Percentiles rank a stretch among this genome's conserved stretches.
Conservation (phyloP, 768 basidiomycete genomes). For the Tubosaeta sp. region DNA sequence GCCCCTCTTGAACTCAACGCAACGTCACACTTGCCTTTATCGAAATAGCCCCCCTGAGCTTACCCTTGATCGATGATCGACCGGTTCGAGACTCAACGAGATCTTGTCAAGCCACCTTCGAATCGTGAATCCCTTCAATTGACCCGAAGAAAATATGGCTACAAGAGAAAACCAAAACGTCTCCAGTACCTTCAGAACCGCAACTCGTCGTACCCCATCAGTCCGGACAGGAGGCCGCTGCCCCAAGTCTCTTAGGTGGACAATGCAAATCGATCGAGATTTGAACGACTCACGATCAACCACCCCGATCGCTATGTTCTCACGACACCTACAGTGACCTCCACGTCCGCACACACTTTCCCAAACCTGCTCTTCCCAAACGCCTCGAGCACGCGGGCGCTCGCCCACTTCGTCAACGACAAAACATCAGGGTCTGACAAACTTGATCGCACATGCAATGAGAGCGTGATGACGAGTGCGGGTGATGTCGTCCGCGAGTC, state of each 20-base stretch:
- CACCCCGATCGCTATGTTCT: constrained; percentile 40
- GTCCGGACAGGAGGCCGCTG: not conserved
- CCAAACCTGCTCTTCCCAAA: constrained; percentile 36
- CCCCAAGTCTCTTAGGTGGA: not conserved
- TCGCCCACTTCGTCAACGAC: constrained; percentile 70
- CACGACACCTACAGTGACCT: constrained; percentile 74
- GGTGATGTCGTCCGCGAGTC: constrained; percentile 23
- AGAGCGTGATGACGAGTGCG: constrained; percentile 70
- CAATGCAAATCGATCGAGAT: not conserved
- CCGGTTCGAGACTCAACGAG: not conserved
- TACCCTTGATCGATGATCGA: constrained; percentile 1
- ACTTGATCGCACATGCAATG: constrained; percentile 67
- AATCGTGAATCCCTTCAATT: constrained; percentile 6
- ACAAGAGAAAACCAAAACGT: not conserved
- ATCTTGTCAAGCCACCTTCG: too few species aligned
- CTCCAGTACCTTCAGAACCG: too few species aligned
- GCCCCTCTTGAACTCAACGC: constrained; percentile 14
- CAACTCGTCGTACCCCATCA: too few species aligned
- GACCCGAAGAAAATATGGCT: not conserved
- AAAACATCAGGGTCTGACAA: constrained; percentile 69
- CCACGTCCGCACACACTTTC: constrained; percentile 40
- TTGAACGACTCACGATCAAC: constrained; percentile 7
- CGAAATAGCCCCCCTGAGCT: not conserved
- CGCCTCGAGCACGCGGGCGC: constrained; percentile 58
- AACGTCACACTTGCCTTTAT: constrained; percentile 7